A percentile compares a stretch with the other conserved stretches of the same genome.
phyloP scores from a whole-genome alignment of 768 basidiomycete species.

The Auricularia heimuer region DNA sequence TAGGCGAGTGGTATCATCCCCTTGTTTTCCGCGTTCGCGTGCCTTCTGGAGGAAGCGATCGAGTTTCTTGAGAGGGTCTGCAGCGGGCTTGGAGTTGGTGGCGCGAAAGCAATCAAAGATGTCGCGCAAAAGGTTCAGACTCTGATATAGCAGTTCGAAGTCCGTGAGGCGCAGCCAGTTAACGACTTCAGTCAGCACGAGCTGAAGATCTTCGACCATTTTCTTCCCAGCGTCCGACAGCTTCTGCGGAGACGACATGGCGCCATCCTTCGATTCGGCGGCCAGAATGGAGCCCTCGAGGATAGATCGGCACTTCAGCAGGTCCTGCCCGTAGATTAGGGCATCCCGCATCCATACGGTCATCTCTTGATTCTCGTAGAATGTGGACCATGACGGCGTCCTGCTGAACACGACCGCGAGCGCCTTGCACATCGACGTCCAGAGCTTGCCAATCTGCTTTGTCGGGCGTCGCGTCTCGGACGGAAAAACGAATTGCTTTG shows the following conservation, averaged over 20 bases:
- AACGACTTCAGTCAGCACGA: constrained; percentile 66
- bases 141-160: constrained; percentile 81
- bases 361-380: constrained; percentile 78
- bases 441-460: constrained; percentile 52
- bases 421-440: constrained; percentile 72
- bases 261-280: constrained; percentile 14
- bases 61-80: constrained; percentile 53
- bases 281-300: constrained; percentile 60
- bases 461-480: constrained; percentile 32
- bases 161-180: constrained; percentile 91
- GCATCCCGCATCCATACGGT: constrained; percentile 98
- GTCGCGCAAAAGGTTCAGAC: constrained; percentile 71
- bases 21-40: constrained; percentile 30
- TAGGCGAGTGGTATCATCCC: constrained; percentile 40
- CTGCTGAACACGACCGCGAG: constrained; percentile 77
- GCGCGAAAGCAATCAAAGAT: constrained; percentile 70
- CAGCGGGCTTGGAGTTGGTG: constrained; percentile 43
- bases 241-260: constrained; percentile 29
- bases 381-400: constrained; percentile 74
- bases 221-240: constrained; percentile 52
- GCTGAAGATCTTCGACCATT: constrained; percentile 72
- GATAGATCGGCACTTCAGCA: constrained; percentile 69
- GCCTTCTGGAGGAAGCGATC: constrained; percentile 53
- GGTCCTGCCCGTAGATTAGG: constrained; percentile 81
- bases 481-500: constrained; percentile 38